Conservation (phyloP, 2,329 filamentous ascomycete genomes). For the Penicillium sp. region DNA sequence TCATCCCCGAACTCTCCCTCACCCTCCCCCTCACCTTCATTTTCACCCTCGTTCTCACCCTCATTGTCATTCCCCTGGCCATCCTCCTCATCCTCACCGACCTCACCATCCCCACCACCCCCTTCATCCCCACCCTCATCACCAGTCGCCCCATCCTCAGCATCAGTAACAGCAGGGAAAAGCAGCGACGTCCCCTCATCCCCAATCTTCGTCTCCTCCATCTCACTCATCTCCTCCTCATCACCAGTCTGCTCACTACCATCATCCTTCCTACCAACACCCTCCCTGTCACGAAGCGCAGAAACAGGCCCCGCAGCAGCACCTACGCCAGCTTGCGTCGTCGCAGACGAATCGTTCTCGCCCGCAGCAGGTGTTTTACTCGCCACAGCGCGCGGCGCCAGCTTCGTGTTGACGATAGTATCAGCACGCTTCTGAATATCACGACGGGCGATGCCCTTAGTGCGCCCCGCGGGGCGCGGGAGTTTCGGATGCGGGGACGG, state of each 20-base stretch:
- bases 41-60: conserved; percentile 12
- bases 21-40: conserved; percentile 12
- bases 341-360: conserved; percentile 23
- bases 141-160: conserved; percentile 22
- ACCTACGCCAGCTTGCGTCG: conserved; percentile 12
- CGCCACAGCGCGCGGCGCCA: conserved; percentile 29
- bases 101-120: conserved; percentile 18
- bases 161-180: conserved; percentile 19
- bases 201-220: conserved; percentile 40
- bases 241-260: conserved; percentile 50
- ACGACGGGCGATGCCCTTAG: conserved; percentile 57
- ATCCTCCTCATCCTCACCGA: conserved; percentile 17
- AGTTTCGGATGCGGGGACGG: conserved; percentile 34
- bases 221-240: conserved; percentile 66
- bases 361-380: conserved; percentile 23
- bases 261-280: not conserved
- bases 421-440: conserved; percentile 60
- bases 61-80: conserved; percentile 11
- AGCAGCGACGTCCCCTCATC: conserved; percentile 24
- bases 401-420: conserved; percentile 47
- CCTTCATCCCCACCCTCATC: conserved; percentile 19
- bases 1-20: too few relatives aligned
- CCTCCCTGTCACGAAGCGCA: conserved; percentile 31
- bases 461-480: conserved; percentile 41
- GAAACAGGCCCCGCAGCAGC: conserved; percentile 45